phyloP scores from a whole-genome alignment of 2,329 filamentous ascomycete genomes.

The Fusarium stilboides region DNA sequence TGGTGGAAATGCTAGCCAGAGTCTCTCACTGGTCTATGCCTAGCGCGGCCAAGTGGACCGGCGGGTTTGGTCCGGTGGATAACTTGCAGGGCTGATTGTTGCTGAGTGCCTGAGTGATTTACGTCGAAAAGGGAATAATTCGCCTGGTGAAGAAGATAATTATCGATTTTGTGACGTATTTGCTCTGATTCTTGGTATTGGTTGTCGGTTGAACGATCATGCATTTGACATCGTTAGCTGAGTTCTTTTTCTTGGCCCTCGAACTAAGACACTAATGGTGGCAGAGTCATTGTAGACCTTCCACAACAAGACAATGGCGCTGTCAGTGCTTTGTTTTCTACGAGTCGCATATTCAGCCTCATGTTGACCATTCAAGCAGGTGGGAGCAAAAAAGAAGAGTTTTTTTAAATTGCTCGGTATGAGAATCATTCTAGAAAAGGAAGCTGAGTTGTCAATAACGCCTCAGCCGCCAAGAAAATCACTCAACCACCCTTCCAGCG shows the following conservation, averaged over 20 bases:
- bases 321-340: conserved; percentile 3
- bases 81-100: conserved; percentile 9
- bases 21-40: background rate
- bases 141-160: background rate
- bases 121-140: background rate
- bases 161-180: background rate
- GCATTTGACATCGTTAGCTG: background rate
- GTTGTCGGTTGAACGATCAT: background rate
- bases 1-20: conserved; percentile 2
- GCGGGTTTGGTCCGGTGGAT: background rate
- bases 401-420: background rate
- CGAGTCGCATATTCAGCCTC: background rate
- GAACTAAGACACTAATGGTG: background rate
- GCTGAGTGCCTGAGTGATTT: background rate
- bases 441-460: background rate
- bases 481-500: background rate
- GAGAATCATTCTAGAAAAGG: conserved; percentile 14
- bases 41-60: background rate
- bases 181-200: background rate
- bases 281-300: background rate
- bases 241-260: background rate
- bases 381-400: background rate
- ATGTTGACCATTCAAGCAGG: background rate
- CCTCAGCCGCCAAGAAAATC: background rate
- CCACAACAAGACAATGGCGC: conserved; percentile 3